phyloP scores from a whole-genome alignment of 805 yeast genomes.

The Sugiyamaella chiloensis region DNA sequence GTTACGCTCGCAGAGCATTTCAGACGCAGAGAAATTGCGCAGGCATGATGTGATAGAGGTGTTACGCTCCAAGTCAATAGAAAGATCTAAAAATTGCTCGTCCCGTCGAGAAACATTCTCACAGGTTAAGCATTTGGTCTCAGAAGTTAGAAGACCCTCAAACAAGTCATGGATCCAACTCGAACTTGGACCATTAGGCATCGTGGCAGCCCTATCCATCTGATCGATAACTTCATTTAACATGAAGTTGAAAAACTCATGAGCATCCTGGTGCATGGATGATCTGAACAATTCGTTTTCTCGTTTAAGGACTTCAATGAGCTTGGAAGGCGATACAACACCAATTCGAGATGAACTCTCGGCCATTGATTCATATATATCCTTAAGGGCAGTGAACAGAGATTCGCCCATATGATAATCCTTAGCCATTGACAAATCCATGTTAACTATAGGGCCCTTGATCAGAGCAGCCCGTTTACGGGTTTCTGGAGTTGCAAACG shows the following conservation, averaged over 20 bases:
- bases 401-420: slow-evolving; percentile 50
- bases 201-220: slow-evolving; percentile 31
- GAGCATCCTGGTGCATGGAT: slow-evolving; percentile 98
- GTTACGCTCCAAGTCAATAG: slow-evolving; percentile 76
- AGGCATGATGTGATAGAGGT: slow-evolving; percentile 74
- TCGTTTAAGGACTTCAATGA: slow-evolving; percentile 71
- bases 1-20: slow-evolving; percentile 79
- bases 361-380: slow-evolving; percentile 76
- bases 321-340: slow-evolving; percentile 75
- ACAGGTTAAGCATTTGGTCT: slow-evolving; percentile 86
- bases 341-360: slow-evolving; percentile 71
- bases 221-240: slow-evolving; percentile 65
- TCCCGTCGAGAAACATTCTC: slow-evolving; percentile 77
- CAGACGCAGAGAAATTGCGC: slow-evolving; percentile 79
- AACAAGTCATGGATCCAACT: slow-evolving; percentile 65
- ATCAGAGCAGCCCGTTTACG: slow-evolving; percentile 74
- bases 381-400: slow-evolving; percentile 69
- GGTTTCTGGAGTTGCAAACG: slow-evolving; percentile 56
- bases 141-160: slow-evolving; percentile 81
- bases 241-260: slow-evolving; percentile 86
- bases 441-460: slow-evolving; percentile 78
- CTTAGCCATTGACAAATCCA: slow-evolving; percentile 62
- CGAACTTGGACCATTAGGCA: slow-evolving; percentile 1
- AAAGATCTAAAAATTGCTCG: slow-evolving; percentile 82
- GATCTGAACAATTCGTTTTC: slow-evolving; percentile 84